A percentile compares a stretch with the other conserved stretches of the same genome.
Evolutionary conservation across 2,329 filamentous ascomycete genomes (phyloP).

Genomic region (Fusarium metavorans): DNA sequence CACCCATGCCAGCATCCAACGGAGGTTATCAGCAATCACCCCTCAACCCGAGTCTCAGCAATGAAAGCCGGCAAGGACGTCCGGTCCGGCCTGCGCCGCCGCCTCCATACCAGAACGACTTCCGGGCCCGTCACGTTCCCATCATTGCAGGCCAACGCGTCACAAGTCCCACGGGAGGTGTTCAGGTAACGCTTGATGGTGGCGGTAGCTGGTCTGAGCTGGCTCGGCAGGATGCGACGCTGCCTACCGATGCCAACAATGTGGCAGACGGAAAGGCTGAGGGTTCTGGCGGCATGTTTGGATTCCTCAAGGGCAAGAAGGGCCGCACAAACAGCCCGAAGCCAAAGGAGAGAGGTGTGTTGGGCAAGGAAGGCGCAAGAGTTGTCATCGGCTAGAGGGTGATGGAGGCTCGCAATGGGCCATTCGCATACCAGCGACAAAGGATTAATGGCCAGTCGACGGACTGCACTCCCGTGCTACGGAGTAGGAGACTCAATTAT

Average conservation of each 20-base stretch:
- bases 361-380: slow-evolving; percentile 94
- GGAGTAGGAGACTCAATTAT: slow-evolving; percentile 9
- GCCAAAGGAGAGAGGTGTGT: slow-evolving; percentile 90
- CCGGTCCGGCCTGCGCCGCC: slow-evolving; percentile 51
- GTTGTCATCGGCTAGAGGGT: slow-evolving; percentile 75
- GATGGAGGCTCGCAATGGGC: slow-evolving; percentile 32
- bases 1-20: slow-evolving; percentile 52
- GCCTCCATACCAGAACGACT: slow-evolving; percentile 61
- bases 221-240: slow-evolving; percentile 83
- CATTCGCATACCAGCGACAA: slow-evolving; percentile 27
- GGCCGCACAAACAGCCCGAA: slow-evolving; percentile 92
- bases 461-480: slow-evolving; percentile 16
- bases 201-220: slow-evolving; percentile 92
- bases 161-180: slow-evolving; percentile 82
- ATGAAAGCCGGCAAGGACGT: slow-evolving; percentile 42
- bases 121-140: slow-evolving; percentile 60
- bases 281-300: slow-evolving; percentile 84
- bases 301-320: slow-evolving; percentile 90
- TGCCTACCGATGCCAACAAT: slow-evolving; percentile 74
- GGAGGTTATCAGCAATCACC: slow-evolving; percentile 41
- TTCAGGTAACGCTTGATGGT: slow-evolving; percentile 92
- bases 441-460: slow-evolving; percentile 21
- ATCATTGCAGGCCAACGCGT: slow-evolving; percentile 75
- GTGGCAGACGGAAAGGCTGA: slow-evolving; percentile 64
- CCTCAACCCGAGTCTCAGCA: slow-evolving; percentile 43